Base-by-base conservation (phyloP, 2,329 filamentous ascomycete genomes). In the Diaporthe sp. region DNA sequence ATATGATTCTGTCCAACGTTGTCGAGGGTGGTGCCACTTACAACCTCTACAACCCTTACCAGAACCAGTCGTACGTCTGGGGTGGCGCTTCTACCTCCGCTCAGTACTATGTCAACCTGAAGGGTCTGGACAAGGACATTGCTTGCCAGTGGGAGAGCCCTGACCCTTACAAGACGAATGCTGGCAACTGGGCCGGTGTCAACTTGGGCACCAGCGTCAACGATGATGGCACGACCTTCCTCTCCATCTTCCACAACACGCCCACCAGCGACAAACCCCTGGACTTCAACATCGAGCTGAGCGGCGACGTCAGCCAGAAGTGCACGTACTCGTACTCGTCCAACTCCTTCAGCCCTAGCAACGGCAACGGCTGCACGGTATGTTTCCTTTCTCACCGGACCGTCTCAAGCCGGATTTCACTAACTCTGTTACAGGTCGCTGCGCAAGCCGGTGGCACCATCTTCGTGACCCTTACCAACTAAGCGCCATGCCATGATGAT, bases 31-130 rank as follows among this genome's bases (percentile, higher is more conserved):
- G 94, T 75, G 80, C 85, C 66, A 89, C 85, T 35, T 86, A 91
- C 76, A 84, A 87, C 47, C 86, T 99, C 77, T 95, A 94, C 82
- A 96, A 95, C 87, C 94, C 96, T 61, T 86, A 93, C 77, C 91
- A 92, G 75, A 82, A 83, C 66, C 88, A 86, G 68, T 97, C 96
- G 88, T 98, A 95, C 87, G 85, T 88, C 76, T 97, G 95, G 94
- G 79, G 94, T 80, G 90, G 90, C 79, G 89, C 89, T 83, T 80
- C 86, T 68, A 98, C 97, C 70, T 96, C 95, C 64, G 96, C 96
- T 58, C 97, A 98, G 86, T 98, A 98, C 90, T 99, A 99, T 83
- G 90, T 98, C 85, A 98, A 98, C 90, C 94, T 94, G 80, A 89
- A 91, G 79, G 95, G 95, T 76, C 87, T 93, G 71, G 80, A 85